phyloP scores from a whole-genome alignment of 2,329 filamentous ascomycete species.

The Didymella pinodella region DNA sequence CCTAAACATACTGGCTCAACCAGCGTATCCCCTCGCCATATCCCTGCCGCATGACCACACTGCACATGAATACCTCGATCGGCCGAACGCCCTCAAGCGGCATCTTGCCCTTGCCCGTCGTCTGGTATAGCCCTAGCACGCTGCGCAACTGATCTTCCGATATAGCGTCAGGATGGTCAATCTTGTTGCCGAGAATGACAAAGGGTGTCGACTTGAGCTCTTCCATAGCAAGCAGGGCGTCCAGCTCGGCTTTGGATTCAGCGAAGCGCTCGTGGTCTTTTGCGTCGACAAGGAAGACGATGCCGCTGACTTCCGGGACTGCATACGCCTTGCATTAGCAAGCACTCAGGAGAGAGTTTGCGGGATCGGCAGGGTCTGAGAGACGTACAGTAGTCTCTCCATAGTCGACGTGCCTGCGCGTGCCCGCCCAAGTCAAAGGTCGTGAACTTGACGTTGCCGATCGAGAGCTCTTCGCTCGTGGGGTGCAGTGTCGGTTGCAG shows the following conservation, averaged over 20 bases:
- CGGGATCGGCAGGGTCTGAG: neutral
- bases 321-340: neutral
- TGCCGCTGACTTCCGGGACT: conserved; percentile 64
- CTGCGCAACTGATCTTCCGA: conserved; percentile 95
- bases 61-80: conserved; percentile 98
- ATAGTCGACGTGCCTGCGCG: conserved; percentile 52
- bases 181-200: conserved; percentile 98
- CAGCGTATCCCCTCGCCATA: conserved; percentile 55
- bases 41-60: conserved; percentile 94
- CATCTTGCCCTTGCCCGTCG: conserved; percentile 50
- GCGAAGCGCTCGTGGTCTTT: conserved; percentile 94
- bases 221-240: conserved; percentile 93
- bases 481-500: conserved; percentile 57
- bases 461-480: conserved; percentile 71
- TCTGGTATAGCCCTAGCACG: conserved; percentile 89
- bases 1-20: conserved; percentile 53
- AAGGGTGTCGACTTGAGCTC: conserved; percentile 96
- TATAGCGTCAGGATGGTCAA: conserved; percentile 94
- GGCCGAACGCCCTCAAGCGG: conserved; percentile 49
- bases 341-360: neutral
- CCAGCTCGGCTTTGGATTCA: conserved; percentile 96
- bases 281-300: conserved; percentile 97
- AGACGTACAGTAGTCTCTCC: conserved; percentile 50
- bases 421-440: conserved; percentile 75
- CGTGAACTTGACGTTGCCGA: conserved; percentile 77